Conservation (phyloP, 805 yeast genomes). For the Ogataea haglerorum region DNA sequence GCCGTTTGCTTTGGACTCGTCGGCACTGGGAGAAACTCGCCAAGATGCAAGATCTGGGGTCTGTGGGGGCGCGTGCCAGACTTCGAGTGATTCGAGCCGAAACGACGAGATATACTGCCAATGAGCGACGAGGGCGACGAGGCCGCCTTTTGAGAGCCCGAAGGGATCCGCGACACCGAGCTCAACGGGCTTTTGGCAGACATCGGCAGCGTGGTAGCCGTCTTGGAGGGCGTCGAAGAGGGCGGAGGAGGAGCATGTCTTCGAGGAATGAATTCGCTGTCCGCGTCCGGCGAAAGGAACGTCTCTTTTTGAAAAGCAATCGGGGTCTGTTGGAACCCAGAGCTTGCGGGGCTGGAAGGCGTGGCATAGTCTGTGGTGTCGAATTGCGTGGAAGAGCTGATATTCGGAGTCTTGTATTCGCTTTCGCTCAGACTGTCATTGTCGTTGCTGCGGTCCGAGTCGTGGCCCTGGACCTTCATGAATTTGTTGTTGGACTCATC, state of each 20-base stretch:
- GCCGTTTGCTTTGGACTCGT: neutral
- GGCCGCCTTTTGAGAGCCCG: conserved; percentile 10
- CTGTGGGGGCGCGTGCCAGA: conserved; percentile 4
- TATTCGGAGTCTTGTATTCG: conserved; percentile 19
- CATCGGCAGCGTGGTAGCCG: conserved; percentile 3
- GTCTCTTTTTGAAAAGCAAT: conserved; percentile 9
- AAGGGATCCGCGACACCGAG: conserved; percentile 8
- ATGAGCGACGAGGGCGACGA: conserved; percentile 28
- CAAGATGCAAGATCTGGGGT: conserved; percentile 19
- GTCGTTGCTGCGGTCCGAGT: conserved; percentile 21
- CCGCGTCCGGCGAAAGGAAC: conserved; percentile 5
- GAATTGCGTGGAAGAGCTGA: conserved; percentile 12
- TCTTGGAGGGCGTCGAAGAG: conserved; percentile 9
- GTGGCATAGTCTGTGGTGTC: conserved; percentile 11
- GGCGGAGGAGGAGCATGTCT: conserved; percentile 38
- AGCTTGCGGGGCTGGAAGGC: conserved; percentile 14
- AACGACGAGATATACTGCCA: conserved; percentile 29
- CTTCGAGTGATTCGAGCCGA: conserved; percentile 14
- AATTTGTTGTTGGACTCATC: conserved; percentile 26
- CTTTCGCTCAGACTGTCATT: conserved; percentile 17
- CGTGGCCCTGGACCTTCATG: conserved; percentile 28
- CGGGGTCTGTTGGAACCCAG: conserved; percentile 12
- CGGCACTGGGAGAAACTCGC: conserved; percentile 11
- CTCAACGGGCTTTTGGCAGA: conserved; percentile 13
- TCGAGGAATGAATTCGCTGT: conserved; percentile 32